Percentiles rank a stretch among this genome's conserved stretches.
Evolutionary conservation across 73 alveolate species (phyloP).

Genomic region (Symbiodinium natans): DNA sequence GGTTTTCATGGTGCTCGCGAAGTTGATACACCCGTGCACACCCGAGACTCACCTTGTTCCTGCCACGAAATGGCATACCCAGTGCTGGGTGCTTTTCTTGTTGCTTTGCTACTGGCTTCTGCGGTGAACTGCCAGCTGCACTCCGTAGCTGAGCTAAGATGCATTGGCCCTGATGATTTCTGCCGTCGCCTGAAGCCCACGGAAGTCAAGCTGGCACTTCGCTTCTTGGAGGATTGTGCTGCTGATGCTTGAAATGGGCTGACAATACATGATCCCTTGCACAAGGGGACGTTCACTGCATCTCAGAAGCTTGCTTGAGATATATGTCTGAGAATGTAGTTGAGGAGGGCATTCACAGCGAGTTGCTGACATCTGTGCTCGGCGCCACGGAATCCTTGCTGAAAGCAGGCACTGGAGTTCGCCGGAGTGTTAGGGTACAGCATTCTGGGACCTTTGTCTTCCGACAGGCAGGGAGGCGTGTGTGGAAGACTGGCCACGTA

Average conservation of each 20-base stretch:
- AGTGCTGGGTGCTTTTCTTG: neutral
- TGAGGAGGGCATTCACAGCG: conserved; percentile 85
- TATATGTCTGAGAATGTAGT: neutral
- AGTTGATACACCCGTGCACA: conserved; percentile 47
- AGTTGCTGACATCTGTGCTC: conserved; percentile 69
- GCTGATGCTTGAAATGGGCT: neutral
- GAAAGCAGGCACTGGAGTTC: conserved; percentile 45
- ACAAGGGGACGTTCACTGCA: neutral
- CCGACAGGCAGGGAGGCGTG: conserved; percentile 45
- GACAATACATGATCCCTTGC: too few species aligned
- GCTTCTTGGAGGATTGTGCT: conserved; percentile 52
- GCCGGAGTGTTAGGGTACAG: neutral
- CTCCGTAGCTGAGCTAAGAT: conserved; percentile 36
- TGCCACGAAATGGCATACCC: too few species aligned
- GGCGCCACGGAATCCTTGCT: conserved; percentile 73
- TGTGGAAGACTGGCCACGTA: conserved; percentile 76
- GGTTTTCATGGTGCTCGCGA: conserved; percentile 63
- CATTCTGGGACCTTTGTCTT: neutral
- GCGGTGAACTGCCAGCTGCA: too few species aligned
- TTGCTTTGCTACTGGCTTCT: neutral
- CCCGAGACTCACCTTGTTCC: neutral
- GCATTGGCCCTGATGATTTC: conserved; percentile 18
- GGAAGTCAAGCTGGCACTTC: conserved; percentile 87
- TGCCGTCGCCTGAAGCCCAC: conserved; percentile 30
- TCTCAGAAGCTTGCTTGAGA: neutral